A percentile compares a stretch with the other conserved stretches of the same genome.
phyloP scores from a whole-genome alignment of 805 yeast species.

The Candida koratica region DNA sequence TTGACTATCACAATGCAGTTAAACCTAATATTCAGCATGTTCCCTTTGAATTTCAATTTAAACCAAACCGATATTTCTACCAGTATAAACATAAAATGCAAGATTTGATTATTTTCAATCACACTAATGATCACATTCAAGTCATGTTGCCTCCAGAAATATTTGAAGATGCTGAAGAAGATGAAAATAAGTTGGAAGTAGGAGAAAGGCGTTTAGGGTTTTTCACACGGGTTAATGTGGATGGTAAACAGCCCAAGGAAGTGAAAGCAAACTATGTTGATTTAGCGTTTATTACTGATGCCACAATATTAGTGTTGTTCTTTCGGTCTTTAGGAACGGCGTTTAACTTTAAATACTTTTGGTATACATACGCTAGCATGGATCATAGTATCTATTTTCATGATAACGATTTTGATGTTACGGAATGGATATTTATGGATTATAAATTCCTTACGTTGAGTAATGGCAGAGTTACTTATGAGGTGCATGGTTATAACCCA shows the following conservation, averaged over 20 bases:
- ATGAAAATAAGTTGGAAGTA: conserved; percentile 14
- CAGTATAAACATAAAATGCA: conserved; percentile 22
- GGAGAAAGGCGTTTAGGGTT: conserved; percentile 28
- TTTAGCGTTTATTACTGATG: conserved; percentile 23
- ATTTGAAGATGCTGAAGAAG: conserved; percentile 14
- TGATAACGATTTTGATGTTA: conserved; percentile 33
- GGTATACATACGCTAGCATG: conserved; percentile 35
- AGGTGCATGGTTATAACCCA: conserved; percentile 23
- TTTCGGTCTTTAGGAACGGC: conserved; percentile 25
- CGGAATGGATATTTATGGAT: conserved; percentile 36
- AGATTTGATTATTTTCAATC: conserved; percentile 18
- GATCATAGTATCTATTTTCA: conserved; percentile 37
- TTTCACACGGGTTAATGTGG: conserved; percentile 31
- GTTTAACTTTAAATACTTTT: conserved; percentile 16
- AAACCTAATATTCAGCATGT: conserved; percentile 18
- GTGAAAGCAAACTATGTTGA: conserved; percentile 13
- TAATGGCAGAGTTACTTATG: conserved; percentile 34
- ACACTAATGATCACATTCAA: conserved; percentile 21
- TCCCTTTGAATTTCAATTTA: conserved; percentile 32
- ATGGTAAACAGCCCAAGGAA: conserved; percentile 21
- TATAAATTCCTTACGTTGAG: conserved; percentile 27
- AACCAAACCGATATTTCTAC: conserved; percentile 25
- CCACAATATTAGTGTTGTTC: conserved; percentile 29
- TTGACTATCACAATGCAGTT: conserved; percentile 15
- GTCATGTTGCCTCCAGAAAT: conserved; percentile 15